Percentiles rank a stretch among this genome's conserved stretches.
Evolutionary conservation across 2,329 filamentous ascomycete species (phyloP).

Genomic region (Beauveria scarabaeidicola): DNA sequence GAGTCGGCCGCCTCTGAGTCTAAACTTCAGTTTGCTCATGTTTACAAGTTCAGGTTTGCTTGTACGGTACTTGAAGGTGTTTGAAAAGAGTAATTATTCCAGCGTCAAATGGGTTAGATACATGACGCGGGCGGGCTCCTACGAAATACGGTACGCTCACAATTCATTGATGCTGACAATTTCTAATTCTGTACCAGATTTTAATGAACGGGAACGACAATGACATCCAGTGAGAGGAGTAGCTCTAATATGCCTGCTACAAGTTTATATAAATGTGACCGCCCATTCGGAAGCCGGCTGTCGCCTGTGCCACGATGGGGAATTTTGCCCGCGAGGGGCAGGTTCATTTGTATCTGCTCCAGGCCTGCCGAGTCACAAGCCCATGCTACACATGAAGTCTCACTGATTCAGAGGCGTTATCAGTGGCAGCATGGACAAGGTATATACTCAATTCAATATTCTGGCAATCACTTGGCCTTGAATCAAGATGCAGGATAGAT

Average conservation of each 20-base stretch:
- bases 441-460: not conserved
- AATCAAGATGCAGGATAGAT: too few relatives aligned
- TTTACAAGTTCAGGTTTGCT: constrained; percentile 91
- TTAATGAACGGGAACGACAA: constrained; percentile 11
- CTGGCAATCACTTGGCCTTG: not conserved
- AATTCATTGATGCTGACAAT: constrained; percentile 9
- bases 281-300: not conserved
- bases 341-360: not conserved
- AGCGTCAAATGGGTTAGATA: constrained; percentile 99
- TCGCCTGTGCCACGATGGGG: too few relatives aligned
- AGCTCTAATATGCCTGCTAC: too few relatives aligned
- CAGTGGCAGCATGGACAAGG: not conserved
- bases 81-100: constrained; percentile 98
- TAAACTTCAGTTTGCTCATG: constrained; percentile 94
- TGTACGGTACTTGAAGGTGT: constrained; percentile 94
- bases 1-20: constrained; percentile 83
- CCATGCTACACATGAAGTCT: not conserved
- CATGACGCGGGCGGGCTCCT: constrained; percentile 96
- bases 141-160: constrained; percentile 71
- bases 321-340: too few relatives aligned
- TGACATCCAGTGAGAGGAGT: too few relatives aligned
- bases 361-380: not conserved
- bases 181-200: constrained; percentile 21
- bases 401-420: not conserved
- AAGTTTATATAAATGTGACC: not conserved